Evolutionary conservation across 2,329 filamentous ascomycete species (phyloP).

Genomic region (Penicillium sp.): DNA sequence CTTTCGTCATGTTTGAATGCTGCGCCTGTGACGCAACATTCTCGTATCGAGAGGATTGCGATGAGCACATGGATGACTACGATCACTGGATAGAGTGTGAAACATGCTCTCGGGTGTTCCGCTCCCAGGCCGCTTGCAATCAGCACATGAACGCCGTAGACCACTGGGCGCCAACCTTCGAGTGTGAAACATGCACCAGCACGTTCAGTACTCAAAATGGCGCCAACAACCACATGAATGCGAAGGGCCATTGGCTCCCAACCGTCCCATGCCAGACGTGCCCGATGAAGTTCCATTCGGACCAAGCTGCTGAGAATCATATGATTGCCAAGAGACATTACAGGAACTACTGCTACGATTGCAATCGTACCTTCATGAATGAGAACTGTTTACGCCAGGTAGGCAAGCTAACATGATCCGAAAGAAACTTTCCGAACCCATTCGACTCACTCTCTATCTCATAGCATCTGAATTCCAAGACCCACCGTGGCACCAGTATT

Average conservation of each 20-base stretch:
- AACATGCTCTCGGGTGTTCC: slow-evolving; percentile 21
- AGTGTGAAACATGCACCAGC: slow-evolving; percentile 19
- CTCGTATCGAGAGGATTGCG: not conserved
- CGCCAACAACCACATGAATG: not conserved
- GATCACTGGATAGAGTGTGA: slow-evolving; percentile 28
- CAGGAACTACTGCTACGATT: not conserved
- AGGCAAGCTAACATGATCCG: not conserved
- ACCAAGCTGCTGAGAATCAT: not conserved
- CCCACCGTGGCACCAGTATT: slow-evolving; percentile 48
- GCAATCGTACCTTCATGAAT: not conserved
- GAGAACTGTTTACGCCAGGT: not conserved
- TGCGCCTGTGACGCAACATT: not conserved
- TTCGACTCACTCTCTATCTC: not conserved
- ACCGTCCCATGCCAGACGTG: slow-evolving; percentile 28
- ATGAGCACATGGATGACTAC: not conserved
- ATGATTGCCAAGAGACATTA: not conserved
- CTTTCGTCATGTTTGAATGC: not conserved
- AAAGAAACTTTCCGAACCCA: not conserved
- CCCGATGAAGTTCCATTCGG: not conserved
- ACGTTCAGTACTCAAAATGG: not conserved
- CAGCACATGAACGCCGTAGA: slow-evolving; percentile 24
- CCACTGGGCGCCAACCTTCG: slow-evolving; percentile 27
- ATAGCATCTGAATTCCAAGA: slow-evolving; percentile 56
- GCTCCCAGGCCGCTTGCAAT: slow-evolving; percentile 4
- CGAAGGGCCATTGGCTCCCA: not conserved